Base-by-base conservation (phyloP, 768 basidiomycete genomes). In the Grammothele lineata region DNA sequence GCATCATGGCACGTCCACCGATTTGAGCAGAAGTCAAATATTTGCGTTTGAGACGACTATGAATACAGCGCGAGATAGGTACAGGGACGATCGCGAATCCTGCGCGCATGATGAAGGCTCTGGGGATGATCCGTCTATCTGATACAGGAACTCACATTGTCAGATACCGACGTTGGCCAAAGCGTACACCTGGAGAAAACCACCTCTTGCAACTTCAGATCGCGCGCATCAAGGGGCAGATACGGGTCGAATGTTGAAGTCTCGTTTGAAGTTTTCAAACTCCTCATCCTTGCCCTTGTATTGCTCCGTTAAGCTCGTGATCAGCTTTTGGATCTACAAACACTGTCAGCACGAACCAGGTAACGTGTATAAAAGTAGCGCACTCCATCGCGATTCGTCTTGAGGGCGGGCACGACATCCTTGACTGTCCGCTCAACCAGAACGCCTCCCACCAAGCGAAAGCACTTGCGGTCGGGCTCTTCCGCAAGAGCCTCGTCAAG, bases 351-450 rank as follows among this genome's bases (percentile, higher is more conserved):
- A 14, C 27, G 27, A 30, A 30, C 8, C n/a, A n/a, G n/a, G n/a
- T n/a, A n/a, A n/a, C n/a, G n/a, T 11, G 18, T 11, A 36, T 11
- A 25, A 8, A 22, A 7, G 14, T 14, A 2, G 70, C 85, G 54
- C 27, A 94, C 92, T 49, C 91, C 90, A 60, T 92, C 85, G 41
- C 80, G 74, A 59, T 93, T 97, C n/a, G 85, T 90, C 65, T 89
- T 80, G 36, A 99, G 69, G 23, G 87, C 83, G 30, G 96, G 95
- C 30, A 89, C 83, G 40, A 98, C 91, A 56, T 98, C 95, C 62
- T 87, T 84, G 37, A 98, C 96, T 2, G 94, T 97, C 38, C 94
- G 78, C 64, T 98, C 93, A 23, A 98, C 95, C 14, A 99, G 77
- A 5, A 96, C 85, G 23, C 95, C 95, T 5, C 96, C 96, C 54